Conservation (phyloP, 2,329 filamentous ascomycete genomes). For the Sporothrix protearum region DNA sequence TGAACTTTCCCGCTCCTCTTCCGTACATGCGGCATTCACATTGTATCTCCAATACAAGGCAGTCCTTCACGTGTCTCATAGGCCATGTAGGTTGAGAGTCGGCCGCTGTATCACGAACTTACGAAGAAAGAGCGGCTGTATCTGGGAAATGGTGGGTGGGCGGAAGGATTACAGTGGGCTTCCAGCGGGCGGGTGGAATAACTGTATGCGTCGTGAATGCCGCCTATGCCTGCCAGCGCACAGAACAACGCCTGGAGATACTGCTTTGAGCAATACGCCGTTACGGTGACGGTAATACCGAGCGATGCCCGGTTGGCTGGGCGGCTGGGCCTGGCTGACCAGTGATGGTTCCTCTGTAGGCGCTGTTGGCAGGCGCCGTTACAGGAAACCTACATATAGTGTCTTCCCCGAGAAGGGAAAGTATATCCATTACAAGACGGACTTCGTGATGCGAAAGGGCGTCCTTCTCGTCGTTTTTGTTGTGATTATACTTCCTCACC, state of each 20-base stretch:
- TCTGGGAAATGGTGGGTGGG: neutral
- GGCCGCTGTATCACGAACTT: neutral
- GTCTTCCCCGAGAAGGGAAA: slow-evolving; percentile 13
- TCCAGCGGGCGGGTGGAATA: neutral
- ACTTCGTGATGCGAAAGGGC: neutral
- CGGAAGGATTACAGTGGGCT: neutral
- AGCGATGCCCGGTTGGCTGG: neutral
- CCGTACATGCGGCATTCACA: neutral
- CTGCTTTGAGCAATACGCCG: neutral
- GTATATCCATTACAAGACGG: neutral
- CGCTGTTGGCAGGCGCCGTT: neutral
- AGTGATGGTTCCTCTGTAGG: neutral
- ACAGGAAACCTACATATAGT: neutral
- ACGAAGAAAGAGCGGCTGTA: neutral
- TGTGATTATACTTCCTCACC: neutral
- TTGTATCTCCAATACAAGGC: neutral
- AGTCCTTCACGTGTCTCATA: slow-evolving; percentile 17
- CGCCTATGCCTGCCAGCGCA: neutral
- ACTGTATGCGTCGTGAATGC: neutral
- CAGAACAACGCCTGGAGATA: neutral
- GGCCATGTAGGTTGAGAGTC: neutral
- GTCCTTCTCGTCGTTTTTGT: neutral
- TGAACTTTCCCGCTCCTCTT: neutral
- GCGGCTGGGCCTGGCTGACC: too few species aligned
- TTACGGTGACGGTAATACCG: too few species aligned